Evolutionary conservation across 1,284 basidiomycete genomes (phyloP).

Genomic region (Trametes sp.): DNA sequence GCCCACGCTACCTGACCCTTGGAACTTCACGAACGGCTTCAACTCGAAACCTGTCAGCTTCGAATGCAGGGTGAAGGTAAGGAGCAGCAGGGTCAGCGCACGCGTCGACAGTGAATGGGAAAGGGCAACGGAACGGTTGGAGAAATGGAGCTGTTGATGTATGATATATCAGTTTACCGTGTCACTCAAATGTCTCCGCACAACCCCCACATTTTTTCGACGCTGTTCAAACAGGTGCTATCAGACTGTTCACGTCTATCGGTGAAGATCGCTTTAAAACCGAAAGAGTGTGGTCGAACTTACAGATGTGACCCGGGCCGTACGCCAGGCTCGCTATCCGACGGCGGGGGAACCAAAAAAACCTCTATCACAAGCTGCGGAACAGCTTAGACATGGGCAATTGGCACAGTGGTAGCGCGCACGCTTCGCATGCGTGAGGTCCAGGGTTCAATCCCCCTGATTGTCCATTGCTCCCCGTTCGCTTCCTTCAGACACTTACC

Average conservation of each 20-base stretch:
- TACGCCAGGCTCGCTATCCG: no score
- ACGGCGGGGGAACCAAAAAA: no score
- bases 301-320: no score
- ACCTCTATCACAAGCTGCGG: no score
- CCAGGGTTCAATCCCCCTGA: conserved; percentile 35
- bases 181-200: no score
- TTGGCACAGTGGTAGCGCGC: conserved; percentile 36
- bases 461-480: conserved; percentile 19
- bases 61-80: conserved; percentile 45
- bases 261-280: no score
- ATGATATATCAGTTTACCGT: no score
- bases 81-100: conserved; percentile 34
- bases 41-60: conserved; percentile 55
- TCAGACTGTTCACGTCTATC: no score
- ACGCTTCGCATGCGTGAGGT: conserved; percentile 35
- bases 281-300: no score
- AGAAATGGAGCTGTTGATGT: conserved; percentile 16
- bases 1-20: conserved; percentile 41
- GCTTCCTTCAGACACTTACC: background rate
- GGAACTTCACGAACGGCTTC: conserved; percentile 54
- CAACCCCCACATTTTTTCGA: no score
- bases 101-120: conserved; percentile 42
- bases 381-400: no score
- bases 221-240: no score
- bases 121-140: conserved; percentile 32